Percentiles rank a stretch among this genome's conserved stretches.
phyloP scores from a whole-genome alignment of 306 rosid species.

The Sphenostylis stenocarpa region DNA sequence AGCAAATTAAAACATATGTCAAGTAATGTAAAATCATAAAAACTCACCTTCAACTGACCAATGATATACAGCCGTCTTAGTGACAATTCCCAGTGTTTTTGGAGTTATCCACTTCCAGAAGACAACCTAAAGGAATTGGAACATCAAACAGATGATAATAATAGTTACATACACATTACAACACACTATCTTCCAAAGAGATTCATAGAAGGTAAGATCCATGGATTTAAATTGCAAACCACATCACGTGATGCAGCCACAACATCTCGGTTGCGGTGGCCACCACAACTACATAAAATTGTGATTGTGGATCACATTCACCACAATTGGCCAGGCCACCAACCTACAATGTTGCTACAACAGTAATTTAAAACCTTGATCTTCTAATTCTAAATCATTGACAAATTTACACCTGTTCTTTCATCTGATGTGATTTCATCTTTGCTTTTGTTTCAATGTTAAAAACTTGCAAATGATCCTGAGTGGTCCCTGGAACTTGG shows the following conservation, averaged over 20 bases:
- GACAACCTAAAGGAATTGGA: conserved; percentile 43
- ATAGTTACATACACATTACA: background rate
- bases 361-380: background rate
- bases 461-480: conserved; percentile 64
- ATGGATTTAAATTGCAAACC: background rate
- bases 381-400: background rate
- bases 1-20: background rate
- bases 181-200: background rate
- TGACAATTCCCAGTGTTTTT: conserved; percentile 50
- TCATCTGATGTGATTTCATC: conserved; percentile 65
- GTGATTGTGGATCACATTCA: background rate
- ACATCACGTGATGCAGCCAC: background rate
- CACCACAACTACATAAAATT: background rate
- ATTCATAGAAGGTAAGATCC: background rate
- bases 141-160: background rate
- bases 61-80: conserved; percentile 57
- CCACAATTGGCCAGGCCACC: background rate
- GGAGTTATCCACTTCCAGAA: conserved; percentile 71
- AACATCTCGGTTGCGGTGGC: background rate
- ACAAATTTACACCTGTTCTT: conserved; percentile 51
- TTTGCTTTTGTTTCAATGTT: conserved; percentile 58
- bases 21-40: conserved; percentile 10
- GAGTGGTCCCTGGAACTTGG: conserved; percentile 61
- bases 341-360: background rate
- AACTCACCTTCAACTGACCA: conserved; percentile 58